Percentiles rank a stretch among this genome's conserved stretches.
phyloP scores from a whole-genome alignment of 352 stramenopile species.

The Phytophthora litchii region DNA sequence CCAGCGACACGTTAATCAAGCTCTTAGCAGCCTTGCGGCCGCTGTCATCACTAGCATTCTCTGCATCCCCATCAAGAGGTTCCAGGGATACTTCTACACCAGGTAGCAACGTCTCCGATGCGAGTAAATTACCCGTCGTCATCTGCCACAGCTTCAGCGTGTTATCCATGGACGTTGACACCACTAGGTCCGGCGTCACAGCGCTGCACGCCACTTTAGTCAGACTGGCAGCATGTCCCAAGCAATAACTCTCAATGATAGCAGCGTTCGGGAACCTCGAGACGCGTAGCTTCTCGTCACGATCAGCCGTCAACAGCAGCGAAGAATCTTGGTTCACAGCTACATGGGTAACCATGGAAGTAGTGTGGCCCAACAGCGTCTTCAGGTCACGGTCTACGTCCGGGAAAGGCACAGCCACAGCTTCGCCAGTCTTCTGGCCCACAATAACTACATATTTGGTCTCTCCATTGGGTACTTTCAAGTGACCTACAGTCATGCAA shows the following conservation, averaged over 20 bases:
- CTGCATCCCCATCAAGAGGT: conserved; percentile 31
- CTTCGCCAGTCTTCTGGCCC: conserved; percentile 84
- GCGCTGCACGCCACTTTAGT: conserved; percentile 58
- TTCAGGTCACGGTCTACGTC: conserved; percentile 69
- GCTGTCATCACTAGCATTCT: conserved; percentile 23
- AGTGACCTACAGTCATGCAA: conserved; percentile 54
- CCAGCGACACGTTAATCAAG: conserved; percentile 62
- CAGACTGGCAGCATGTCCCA: conserved; percentile 75
- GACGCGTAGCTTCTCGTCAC: conserved; percentile 88
- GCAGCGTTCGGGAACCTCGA: conserved; percentile 76
- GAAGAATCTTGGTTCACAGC: conserved; percentile 54
- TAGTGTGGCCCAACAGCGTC: conserved; percentile 83
- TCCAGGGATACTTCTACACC: conserved; percentile 33
- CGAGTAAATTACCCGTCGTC: conserved; percentile 49
- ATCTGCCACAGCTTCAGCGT: conserved; percentile 83
- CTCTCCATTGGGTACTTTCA: conserved; percentile 34
- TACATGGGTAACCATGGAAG: conserved; percentile 87
- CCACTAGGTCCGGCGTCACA: conserved; percentile 53
- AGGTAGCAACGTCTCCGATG: conserved; percentile 54
- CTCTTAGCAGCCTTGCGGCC: conserved; percentile 43
- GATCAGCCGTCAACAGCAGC: conserved; percentile 77
- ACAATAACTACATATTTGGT: conserved; percentile 69
- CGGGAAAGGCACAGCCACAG: conserved; percentile 78
- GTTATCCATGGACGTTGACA: conserved; percentile 84
- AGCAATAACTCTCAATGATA: conserved; percentile 85